A percentile compares a stretch with the other conserved stretches of the same genome.
Evolutionary conservation across 768 basidiomycete genomes (phyloP).

Genomic region (Rhizopogon vinicolor): DNA sequence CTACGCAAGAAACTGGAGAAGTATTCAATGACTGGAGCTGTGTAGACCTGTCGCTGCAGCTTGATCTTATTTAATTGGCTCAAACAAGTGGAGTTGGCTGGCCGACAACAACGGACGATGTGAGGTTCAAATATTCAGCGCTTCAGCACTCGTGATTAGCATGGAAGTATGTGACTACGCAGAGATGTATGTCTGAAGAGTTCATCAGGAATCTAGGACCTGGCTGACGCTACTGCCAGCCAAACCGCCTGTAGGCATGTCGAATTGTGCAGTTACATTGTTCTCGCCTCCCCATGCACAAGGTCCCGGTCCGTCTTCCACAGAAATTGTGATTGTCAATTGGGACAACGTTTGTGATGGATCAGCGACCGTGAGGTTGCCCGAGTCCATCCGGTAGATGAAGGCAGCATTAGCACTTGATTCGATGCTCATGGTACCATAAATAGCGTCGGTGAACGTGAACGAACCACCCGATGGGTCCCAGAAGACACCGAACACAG

Average conservation of each 20-base stretch:
- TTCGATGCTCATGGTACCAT: constrained; percentile 27
- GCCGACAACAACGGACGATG: neutral
- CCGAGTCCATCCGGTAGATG: constrained; percentile 38
- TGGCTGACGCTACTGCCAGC: constrained; percentile 46
- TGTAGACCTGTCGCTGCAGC: neutral
- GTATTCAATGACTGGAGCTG: constrained; percentile 28
- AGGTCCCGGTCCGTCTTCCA: constrained; percentile 15
- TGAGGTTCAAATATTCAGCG: neutral
- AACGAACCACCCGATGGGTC: constrained; percentile 38
- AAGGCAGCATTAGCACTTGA: constrained; percentile 39
- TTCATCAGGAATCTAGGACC: constrained; percentile 2
- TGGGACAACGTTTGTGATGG: constrained; percentile 50
- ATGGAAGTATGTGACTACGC: neutral
- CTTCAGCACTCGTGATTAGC: neutral
- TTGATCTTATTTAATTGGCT: neutral
- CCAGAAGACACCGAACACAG: constrained; percentile 56
- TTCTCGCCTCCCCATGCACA: constrained; percentile 11
- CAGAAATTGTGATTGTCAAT: constrained; percentile 33
- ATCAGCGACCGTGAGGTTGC: constrained; percentile 54
- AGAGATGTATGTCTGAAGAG: neutral
- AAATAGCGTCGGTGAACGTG: constrained; percentile 25
- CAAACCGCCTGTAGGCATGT: constrained; percentile 39
- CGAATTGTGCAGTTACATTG: constrained; percentile 29
- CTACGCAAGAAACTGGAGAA: constrained; percentile 66
- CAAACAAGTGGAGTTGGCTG: neutral